Conservation (phyloP, 1,139 yeast species). For the Nadsonia commutata region DNA sequence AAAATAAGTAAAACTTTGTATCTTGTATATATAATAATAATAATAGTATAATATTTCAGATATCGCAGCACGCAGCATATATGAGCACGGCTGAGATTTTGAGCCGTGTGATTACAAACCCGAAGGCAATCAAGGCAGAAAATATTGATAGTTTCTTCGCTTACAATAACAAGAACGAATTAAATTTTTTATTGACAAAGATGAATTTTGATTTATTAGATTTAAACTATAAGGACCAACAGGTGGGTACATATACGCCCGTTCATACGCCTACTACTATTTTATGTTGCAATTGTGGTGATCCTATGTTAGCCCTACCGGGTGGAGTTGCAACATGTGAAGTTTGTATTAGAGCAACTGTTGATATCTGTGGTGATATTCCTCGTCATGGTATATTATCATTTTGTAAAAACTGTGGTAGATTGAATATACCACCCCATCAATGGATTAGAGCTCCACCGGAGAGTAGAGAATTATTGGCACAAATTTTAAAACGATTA, state of each 20-base stretch:
- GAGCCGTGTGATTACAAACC: no score
- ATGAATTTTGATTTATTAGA: not conserved
- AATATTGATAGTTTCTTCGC: no score
- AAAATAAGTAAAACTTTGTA: not conserved
- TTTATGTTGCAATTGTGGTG: constrained; percentile 95
- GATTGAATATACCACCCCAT: constrained; percentile 86
- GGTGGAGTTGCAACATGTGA: constrained; percentile 70
- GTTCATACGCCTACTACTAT: constrained; percentile 58
- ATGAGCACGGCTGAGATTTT: no score
- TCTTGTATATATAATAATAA: not conserved
- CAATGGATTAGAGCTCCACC: constrained; percentile 88
- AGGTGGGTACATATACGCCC: constrained; percentile 12
- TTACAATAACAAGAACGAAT: no score
- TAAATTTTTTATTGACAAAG: no score
- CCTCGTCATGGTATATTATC: constrained; percentile 89
- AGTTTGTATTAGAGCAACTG: constrained; percentile 89
- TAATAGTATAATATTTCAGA: not conserved
- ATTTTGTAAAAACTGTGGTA: constrained; percentile 93
- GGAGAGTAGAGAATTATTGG: constrained; percentile 84
- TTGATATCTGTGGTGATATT: constrained; percentile 88
- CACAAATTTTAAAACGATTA: constrained; percentile 74
- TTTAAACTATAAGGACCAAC: not conserved
- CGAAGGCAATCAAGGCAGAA: no score
- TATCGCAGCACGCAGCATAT: not conserved
- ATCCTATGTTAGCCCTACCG: constrained; percentile 43